Evolutionary conservation across 1,139 yeast species (phyloP), one percentile per base, ranked within the genome.

Genomic region (Insectozyma bohioensis): DNA sequence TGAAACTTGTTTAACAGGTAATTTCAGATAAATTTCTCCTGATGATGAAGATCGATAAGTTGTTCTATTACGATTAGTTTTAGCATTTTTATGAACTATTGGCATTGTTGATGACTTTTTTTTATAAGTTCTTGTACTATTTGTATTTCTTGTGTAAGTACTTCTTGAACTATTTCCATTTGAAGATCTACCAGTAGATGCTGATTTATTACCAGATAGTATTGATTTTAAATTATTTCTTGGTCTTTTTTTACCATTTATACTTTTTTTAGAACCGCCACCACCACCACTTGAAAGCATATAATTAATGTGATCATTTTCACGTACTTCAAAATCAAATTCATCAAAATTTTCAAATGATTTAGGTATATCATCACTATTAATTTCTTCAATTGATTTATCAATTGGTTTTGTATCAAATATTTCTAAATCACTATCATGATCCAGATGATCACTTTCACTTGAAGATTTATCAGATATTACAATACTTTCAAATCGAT

Each of bases 271-370:
- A n/a, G n/a, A n/a, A n/a, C n/a, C n/a, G n/a, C n/a, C n/a, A n/a
- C n/a, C n/a, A n/a, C n/a, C 15, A 7, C 9, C 9, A 10, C 31
- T n/a, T n/a, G 33, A 22, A 18, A 36, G 21, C 37, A 33, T 34
- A 10, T 29, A 28, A 13, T 36, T 34, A 6, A 36, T 31, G n/a
- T 27, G 30, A 30, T 33, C 39, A 15, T 34, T 31, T 28, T 38
- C 41, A 21, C 33, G 37, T 5, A 33, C 37, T 22, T 36, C 37
- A 24, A 24, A 30, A 31, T 36, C 31, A n/a, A 30, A 29, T 4
- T 22, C 21, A 12, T 28, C 26, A 14, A 20, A 11, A 2, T 17
- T 6, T 9, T 21, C 25, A 10, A 9, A 15, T 10, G 19, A 18
- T 8, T n/a, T n/a, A n/a, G n/a, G n/a, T n/a, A n/a, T n/a, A n/a